Conservation (phyloP, 2,329 filamentous ascomycete species). For the Exophiala xenobiotica region DNA sequence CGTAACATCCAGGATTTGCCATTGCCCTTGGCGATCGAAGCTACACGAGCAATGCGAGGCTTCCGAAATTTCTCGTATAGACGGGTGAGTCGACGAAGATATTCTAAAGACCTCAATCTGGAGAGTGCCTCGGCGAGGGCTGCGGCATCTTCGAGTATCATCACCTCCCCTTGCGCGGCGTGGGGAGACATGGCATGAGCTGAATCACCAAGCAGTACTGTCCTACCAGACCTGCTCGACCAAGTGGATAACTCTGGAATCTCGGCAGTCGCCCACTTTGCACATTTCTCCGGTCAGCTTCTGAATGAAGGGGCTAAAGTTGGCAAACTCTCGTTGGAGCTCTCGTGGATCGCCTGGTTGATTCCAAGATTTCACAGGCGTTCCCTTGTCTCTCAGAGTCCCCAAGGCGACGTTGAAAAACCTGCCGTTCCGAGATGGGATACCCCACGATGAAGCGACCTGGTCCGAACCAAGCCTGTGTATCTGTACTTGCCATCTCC, state of each 20-base stretch:
- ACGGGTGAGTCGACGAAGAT: background rate
- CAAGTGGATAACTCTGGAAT: constrained; percentile 33
- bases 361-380: constrained; percentile 31
- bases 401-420: constrained; percentile 16
- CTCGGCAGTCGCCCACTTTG: constrained; percentile 15
- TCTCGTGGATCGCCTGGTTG: constrained; percentile 46
- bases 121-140: constrained; percentile 9
- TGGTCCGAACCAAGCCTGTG: constrained; percentile 10
- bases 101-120: background rate
- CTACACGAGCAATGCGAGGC: constrained; percentile 12
- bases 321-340: constrained; percentile 33
- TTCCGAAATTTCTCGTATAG: constrained; percentile 14
- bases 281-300: constrained; percentile 11
- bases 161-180: constrained; percentile 44
- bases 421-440: constrained; percentile 8
- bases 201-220: constrained; percentile 44
- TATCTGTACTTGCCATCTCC: constrained; percentile 1
- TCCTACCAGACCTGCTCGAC: constrained; percentile 31
- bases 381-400: constrained; percentile 3
- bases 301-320: constrained; percentile 4
- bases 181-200: constrained; percentile 47
- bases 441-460: constrained; percentile 11
- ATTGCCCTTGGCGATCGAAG: constrained; percentile 11
- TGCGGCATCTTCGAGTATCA: constrained; percentile 44
- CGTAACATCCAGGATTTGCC: constrained; percentile 5